Percentiles rank a stretch among this genome's conserved stretches.
These are phyloP conservation scores for Sugiyamaella novakii DNA, from an alignment of 1,139 yeast genomes.

Conservation along the genomic window DNA sequence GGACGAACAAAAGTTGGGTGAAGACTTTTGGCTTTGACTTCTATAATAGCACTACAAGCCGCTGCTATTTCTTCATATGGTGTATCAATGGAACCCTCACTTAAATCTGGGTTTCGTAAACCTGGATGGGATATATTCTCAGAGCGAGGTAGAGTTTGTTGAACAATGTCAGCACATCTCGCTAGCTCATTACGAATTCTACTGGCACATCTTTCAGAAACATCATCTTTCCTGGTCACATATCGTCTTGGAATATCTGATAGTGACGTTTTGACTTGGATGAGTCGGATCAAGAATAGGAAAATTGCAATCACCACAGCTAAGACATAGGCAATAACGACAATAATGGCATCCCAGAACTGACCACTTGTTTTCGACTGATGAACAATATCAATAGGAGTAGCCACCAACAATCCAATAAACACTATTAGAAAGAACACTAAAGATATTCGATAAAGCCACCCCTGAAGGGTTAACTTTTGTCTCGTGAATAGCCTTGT, in stretches of 20 bases:
- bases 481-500: neutral
- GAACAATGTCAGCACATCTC: constrained; percentile 52
- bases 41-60: constrained; percentile 38
- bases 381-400: constrained; percentile 74
- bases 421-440: constrained; percentile 53
- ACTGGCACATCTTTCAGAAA: constrained; percentile 53
- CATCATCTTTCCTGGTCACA: constrained; percentile 67
- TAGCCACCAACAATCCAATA: constrained; percentile 61
- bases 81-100: constrained; percentile 55
- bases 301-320: constrained; percentile 54
- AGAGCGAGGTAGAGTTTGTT: constrained; percentile 54
- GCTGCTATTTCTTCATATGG: constrained; percentile 64
- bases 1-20: constrained; percentile 46
- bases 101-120: constrained; percentile 46
- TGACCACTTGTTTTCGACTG: constrained; percentile 63
- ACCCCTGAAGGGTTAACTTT: constrained; percentile 15
- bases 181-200: constrained; percentile 49
- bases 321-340: constrained; percentile 68
- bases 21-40: constrained; percentile 51
- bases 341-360: constrained; percentile 70
- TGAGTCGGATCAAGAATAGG: constrained; percentile 56
- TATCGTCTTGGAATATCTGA: constrained; percentile 77
- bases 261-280: constrained; percentile 58
- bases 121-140: constrained; percentile 64
- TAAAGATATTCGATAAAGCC: constrained; percentile 59